Evolutionary conservation across 2,329 filamentous ascomycete species (phyloP), one percentile per base, ranked within the genome.

Genomic region (Fusarium dlaminii): DNA sequence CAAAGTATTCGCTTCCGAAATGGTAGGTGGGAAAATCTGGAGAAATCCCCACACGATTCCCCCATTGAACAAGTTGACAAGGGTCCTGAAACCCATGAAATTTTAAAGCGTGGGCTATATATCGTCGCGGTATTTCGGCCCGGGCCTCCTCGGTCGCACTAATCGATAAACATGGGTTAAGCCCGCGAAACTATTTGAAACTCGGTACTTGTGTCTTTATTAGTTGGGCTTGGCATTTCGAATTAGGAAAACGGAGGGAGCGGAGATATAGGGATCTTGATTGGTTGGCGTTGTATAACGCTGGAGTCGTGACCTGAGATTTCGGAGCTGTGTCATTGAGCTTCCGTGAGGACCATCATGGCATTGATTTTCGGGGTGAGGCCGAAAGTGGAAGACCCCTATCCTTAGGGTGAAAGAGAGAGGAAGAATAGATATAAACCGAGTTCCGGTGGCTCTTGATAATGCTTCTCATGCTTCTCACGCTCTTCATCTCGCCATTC

Each of bases 1-100:
- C 2, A 13, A 48, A 29, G 36, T 32, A 29, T n/a, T 30, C 8
- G 12, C 36, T 45, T 24, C 22, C n/a, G 20, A 20, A 20, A 49
- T 68, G 66, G 66, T 68, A 68, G 66, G 66, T 68, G 66, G 66
- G 37, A 68, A 68, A 68, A 49, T 51, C 46, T 66, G 64, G 64
- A 67, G 49, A 60, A 36, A 66, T 34, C 29, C 9, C 34, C 20
- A 39, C 45, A 52, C 18, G 43, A 27, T 20, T 17, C n/a, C 40
- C 37, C n/a, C 42, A 43, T 43, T 18, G 6, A 43, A 24, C 12
- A 34, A 22, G 8, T 20, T 15, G 43, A 34, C 66, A 68, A 30
- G 65, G 66, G 37, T 63, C 20, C 32, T 68, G 65, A 68, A 68
- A 68, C 66, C 12, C 4, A 30, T 22, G 24, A 60, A 62, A 37